Base-by-base conservation (phyloP, 257 asterid species). In the Voacanga thouarsii region DNA sequence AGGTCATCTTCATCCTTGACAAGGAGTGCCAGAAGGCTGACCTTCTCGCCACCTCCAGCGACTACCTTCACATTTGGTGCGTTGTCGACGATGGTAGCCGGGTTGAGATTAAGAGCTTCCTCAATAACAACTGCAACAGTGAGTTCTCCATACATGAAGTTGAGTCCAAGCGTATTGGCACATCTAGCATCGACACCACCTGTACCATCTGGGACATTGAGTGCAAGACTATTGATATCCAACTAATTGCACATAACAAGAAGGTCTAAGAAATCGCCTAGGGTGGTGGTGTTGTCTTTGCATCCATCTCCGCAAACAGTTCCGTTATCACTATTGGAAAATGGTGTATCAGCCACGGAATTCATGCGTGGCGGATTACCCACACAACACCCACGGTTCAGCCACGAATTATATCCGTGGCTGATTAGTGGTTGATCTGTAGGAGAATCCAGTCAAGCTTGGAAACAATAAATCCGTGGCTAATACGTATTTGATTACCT, bases 261-360 rank as follows among this genome's bases (percentile, higher is more conserved):
- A 97, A 94, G 97, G 98, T 94, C 44, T 92, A 91, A 75, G 98
- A 94, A 56, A 94, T 94, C 9, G 97, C 98, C 4, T 94, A 97
- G 98, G 98, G 97, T 12, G 97, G 97, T 12, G 98, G 89, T 56
- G 97, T 97, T 60, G 97, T 94, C 71, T 94, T 94, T 67, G 98
- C 98, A 0, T 91, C 96, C 5, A 97, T 94, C 65, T 94, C 97
- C 0, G 98, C 97, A 1, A 97, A 94, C 77, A 97, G 98, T 2
- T 91, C 96, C 2, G 98, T 94, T 73, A 91, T n/a, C n/a, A n/a
- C n/a, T n/a, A n/a, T n/a, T n/a, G n/a, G n/a, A n/a, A n/a, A n/a
- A n/a, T n/a, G n/a, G n/a, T n/a, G n/a, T n/a, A n/a, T n/a, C n/a
- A n/a, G n/a, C n/a, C n/a, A n/a, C n/a, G n/a, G n/a, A n/a, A n/a